Evolutionary conservation across 2,329 filamentous ascomycete species (phyloP), one percentile per base, ranked within the genome.

Genomic region (Phyllosticta citribraziliensis): DNA sequence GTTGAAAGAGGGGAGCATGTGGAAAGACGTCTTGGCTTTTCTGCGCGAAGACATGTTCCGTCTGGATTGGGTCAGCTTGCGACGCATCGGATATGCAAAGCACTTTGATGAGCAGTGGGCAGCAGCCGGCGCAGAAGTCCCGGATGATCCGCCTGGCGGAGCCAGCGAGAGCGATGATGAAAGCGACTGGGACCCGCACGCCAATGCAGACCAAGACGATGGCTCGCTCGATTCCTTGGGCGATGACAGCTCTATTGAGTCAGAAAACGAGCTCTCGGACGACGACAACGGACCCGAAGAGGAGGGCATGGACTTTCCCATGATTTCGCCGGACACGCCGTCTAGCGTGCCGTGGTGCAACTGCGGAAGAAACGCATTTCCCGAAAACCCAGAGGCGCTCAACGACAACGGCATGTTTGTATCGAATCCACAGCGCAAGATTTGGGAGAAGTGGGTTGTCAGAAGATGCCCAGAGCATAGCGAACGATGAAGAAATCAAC

Each of bases 21-120:
- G 86, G 86, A 79, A 78, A 64, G 80, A 86, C 60, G 78, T 88
- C 0, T 76, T 88, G 0, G 69, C 72, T 4, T 79, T 80, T 20
- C 72, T 88, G 14, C 79, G 82, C 55, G 73, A 79, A 9, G 78
- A 84, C 56, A 82, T 86, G 77, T 73, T 75, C 35, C 75, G 77
- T 25, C 72, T 88, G 17, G 80, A 86, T 54, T 86, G 83, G 78
- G 78, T 88, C 30, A 84, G 83, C 65, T 72, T 88, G n/a, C 76
- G 82, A 40, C 74, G 82, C 5, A 83, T 87, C 55, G 81, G 83
- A 47, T 88, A 88, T 66, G 79, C 78, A 2, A 75, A 73, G 40
- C 75, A 81, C 57, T 83, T 82, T 62, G 80, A 84, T 63, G 75
- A 77, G 25, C 72, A 76, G 57, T 74, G 71, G 66, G 72, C 74